Conservation (phyloP, 805 yeast species). For the Suhomyces sp. region DNA sequence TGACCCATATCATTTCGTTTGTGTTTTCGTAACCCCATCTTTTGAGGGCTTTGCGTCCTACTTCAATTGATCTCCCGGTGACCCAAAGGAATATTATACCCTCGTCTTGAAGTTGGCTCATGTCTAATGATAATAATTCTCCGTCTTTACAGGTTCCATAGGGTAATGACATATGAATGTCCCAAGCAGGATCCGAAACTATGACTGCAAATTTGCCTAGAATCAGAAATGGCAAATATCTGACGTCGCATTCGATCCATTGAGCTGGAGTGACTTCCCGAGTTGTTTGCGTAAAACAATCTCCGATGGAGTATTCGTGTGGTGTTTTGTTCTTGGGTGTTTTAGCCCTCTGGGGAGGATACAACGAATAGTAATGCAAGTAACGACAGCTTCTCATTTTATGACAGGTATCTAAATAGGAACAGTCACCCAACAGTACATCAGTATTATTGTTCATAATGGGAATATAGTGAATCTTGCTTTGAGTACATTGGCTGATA, state of each 20-base stretch:
- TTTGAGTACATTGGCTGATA: slow-evolving; percentile 20
- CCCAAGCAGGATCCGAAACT: slow-evolving; percentile 96
- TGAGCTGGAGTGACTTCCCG: slow-evolving; percentile 56
- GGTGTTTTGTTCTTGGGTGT: slow-evolving; percentile 7
- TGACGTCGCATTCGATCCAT: slow-evolving; percentile 85
- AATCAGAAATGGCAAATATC: slow-evolving; percentile 62
- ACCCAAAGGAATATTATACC: slow-evolving; percentile 90
- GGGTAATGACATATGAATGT: slow-evolving; percentile 84
- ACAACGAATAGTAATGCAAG: slow-evolving; percentile 64
- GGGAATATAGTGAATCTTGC: slow-evolving; percentile 30
- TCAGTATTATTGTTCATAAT: slow-evolving; percentile 58
- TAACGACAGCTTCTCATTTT: slow-evolving; percentile 77
- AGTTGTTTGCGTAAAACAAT: slow-evolving; percentile 35
- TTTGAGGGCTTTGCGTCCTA: slow-evolving; percentile 71
- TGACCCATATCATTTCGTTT: slow-evolving; percentile 88
- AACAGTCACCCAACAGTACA: slow-evolving; percentile 76
- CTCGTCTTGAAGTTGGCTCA: slow-evolving; percentile 71
- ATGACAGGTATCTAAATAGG: slow-evolving; percentile 91
- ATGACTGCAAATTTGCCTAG: slow-evolving; percentile 81
- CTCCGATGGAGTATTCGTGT: slow-evolving; percentile 49
- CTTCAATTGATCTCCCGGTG: slow-evolving; percentile 88
- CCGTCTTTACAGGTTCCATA: slow-evolving; percentile 76
- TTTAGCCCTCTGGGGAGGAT: slow-evolving; percentile 26
- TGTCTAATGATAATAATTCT: slow-evolving; percentile 64
- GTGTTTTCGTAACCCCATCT: slow-evolving; percentile 80